Base-by-base conservation (phyloP, 495 filamentous ascomycete genomes). In the Penicillium odoratum region DNA sequence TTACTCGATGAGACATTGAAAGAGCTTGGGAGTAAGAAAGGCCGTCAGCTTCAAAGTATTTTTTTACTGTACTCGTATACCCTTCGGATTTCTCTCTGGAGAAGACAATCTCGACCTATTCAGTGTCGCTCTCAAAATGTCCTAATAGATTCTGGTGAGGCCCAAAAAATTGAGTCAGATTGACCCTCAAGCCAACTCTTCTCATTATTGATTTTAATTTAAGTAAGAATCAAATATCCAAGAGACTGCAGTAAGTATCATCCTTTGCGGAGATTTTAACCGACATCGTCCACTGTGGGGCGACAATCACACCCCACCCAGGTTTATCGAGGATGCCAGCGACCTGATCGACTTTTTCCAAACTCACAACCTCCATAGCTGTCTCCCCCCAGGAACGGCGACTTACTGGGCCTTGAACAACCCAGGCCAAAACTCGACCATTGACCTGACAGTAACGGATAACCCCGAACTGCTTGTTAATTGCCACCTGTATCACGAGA, bases 221-320 rank as follows among this genome's bases (percentile, higher is more conserved):
- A n/a, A n/a, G n/a, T n/a, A n/a, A n/a, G n/a, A n/a, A n/a, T n/a
- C n/a, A n/a, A n/a, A n/a, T n/a, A n/a, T n/a, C n/a, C n/a, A n/a
- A n/a, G n/a, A n/a, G n/a, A n/a, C n/a, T n/a, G n/a, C n/a, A n/a
- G n/a, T 34, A 34, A 58, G 34, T 16, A 44, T 67, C 28, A 67
- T 65, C 26, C 44, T 69, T 5, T 55, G 49, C 4, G 66, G 60
- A 28, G 61, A 71, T 29, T 64, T 71, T 38, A 69, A 67, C 50
- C 64, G 59, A 5, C 53, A 71, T 31, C 51, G 69, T 51, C 64
- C 55, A 33, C 52, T 44, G 21, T 69, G 53, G 64, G 59, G 61
- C 53, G 51, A 44, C 33, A 63, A 61, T 34, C 55, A 58, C 5
- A 55, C 61, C 16, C 56, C 25, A 45, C 48, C 57, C 0, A 51